Evolutionary conservation across 2,329 filamentous ascomycete species (phyloP), one percentile per base, ranked within the genome.

Genomic region (Nakataea oryzae): DNA sequence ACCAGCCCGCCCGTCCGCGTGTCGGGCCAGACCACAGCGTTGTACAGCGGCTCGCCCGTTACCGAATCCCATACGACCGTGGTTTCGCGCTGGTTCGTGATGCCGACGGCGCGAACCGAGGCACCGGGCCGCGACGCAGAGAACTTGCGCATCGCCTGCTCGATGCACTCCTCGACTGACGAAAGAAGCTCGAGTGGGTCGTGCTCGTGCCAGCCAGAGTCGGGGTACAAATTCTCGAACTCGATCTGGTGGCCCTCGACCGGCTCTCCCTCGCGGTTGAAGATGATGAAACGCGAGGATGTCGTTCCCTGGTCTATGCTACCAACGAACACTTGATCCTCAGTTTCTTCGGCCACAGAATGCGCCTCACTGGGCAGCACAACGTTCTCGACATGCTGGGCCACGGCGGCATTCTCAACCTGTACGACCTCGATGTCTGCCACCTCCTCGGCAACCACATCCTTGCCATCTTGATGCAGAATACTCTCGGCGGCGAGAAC

Each of bases 241-340:
- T 96, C 91, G 66, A 93, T 86, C 75, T 96, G 92, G 72, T 96
- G 91, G 68, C 86, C 87, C 50, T 89, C 91, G 57, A 95, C 83
- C 4, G 90, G 89, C 63, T 89, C 86, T 62, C 92, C 91, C 55
- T 83, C 77, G 66, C 85, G 86, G 74, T 96, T 87, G 77, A 96
- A 96, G 71, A 97, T 93, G 68, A 96, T 83, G 75, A 96, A 96
- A 50, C 92, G 84, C 41, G 91, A 90, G 63, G 89, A 93, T 34
- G 92, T 96, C 14, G 92, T 96, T 63, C 92, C 92, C 70, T 96
- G 91, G 72, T 96, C 92, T 72, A 96, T 93, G 68, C 89, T 90
- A 64, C 91, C 92, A 64, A 96, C 87, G 70, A 90, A 96, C n/a
- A 61, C 55, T 6, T 61, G 30, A 4, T 56, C 50, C 76, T 61